A percentile compares a stretch with the other conserved stretches of the same genome.
Conservation (phyloP, 2,329 filamentous ascomycete species). For the Fonsecaea erecta region DNA sequence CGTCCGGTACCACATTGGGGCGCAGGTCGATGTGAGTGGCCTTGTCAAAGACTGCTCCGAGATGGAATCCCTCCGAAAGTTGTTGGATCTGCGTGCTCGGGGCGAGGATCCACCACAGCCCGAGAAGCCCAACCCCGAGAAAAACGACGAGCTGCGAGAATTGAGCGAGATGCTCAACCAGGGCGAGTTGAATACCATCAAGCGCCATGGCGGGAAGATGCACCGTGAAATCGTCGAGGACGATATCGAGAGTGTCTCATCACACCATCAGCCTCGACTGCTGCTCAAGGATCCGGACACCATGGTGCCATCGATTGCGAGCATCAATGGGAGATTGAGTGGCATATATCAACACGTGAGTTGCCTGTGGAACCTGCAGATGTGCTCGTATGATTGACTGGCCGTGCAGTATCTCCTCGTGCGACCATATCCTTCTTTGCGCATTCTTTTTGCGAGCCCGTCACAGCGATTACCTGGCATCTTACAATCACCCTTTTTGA, state of each 20-base stretch:
- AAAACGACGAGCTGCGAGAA: conserved; percentile 68
- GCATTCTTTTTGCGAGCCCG: conserved; percentile 71
- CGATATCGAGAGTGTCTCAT: conserved; percentile 37
- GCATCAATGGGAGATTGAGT: conserved; percentile 50
- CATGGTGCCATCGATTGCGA: conserved; percentile 34
- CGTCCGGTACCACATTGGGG: conserved; percentile 72
- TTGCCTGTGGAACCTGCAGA: conserved; percentile 7
- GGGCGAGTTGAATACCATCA: conserved; percentile 67
- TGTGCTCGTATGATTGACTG: conserved; percentile 10
- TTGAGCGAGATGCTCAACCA: conserved; percentile 73
- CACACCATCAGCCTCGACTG: conserved; percentile 49
- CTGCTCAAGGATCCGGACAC: conserved; percentile 54
- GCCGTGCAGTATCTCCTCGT: conserved; percentile 47
- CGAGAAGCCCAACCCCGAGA: conserved; percentile 36
- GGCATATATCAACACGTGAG: conserved; percentile 65
- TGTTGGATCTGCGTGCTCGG: conserved; percentile 47
- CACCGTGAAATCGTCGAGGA: conserved; percentile 59
- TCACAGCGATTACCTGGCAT: conserved; percentile 70
- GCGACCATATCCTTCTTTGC: conserved; percentile 67
- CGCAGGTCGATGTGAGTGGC: conserved; percentile 72
- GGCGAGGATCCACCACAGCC: conserved; percentile 39
- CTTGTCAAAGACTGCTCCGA: conserved; percentile 69
- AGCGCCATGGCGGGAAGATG: conserved; percentile 67
- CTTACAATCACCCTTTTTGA: conserved; percentile 61
- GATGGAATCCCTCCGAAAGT: conserved; percentile 63